phyloP scores from a whole-genome alignment of 441 rosid species.

The Isatis lusitanica region DNA sequence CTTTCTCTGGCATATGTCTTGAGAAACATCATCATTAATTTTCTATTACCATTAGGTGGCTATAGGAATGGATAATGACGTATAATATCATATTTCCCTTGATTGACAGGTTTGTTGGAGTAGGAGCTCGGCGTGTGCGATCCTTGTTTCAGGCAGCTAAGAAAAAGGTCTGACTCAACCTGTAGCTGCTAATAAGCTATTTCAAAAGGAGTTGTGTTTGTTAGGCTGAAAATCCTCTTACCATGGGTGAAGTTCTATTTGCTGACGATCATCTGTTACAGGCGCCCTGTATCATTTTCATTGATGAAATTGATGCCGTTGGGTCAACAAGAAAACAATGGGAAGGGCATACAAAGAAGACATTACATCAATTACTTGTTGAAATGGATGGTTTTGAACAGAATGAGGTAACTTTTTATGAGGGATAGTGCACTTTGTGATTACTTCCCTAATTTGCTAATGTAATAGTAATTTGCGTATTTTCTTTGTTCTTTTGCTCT shows the following conservation, averaged over 20 bases:
- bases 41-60: not conserved
- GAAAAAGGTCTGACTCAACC: constrained; percentile 62
- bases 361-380: constrained; percentile 96
- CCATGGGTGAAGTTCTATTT: not conserved
- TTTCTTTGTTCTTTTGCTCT: constrained; percentile 9
- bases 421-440: constrained; percentile 3
- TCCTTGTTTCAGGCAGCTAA: constrained; percentile 97
- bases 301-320: constrained; percentile 98
- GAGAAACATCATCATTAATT: not conserved
- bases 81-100: constrained; percentile 9
- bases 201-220: not conserved
- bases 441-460: not conserved
- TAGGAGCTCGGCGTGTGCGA: constrained; percentile 97
- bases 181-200: not conserved
- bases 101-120: constrained; percentile 90
- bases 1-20: constrained; percentile 6
- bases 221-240: not conserved
- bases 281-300: constrained; percentile 98
- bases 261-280: constrained; percentile 33
- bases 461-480: not conserved
- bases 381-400: constrained; percentile 99
- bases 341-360: constrained; percentile 99
- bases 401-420: constrained; percentile 67
- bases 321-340: constrained; percentile 97
- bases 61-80: not conserved